Percentiles rank a stretch among this genome's conserved stretches.
phyloP scores from a whole-genome alignment of 768 basidiomycete species.

The Xerocomellus dryophilus region DNA sequence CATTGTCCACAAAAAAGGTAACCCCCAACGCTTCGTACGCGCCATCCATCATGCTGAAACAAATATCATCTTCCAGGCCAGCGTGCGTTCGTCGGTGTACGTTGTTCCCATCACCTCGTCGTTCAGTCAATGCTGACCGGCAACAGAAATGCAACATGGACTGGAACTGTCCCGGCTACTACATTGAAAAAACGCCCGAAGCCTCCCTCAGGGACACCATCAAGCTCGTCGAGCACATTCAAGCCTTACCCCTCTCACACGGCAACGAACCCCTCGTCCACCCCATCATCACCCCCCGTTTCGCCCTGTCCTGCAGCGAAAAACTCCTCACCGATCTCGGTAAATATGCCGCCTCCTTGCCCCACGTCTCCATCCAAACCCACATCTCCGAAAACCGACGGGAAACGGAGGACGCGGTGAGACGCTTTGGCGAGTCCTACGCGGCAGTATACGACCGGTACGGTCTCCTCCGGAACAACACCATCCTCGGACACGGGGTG shows the following conservation, averaged over 20 bases:
- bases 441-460: conserved; percentile 75
- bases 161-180: conserved; percentile 66
- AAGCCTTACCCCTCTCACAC: conserved; percentile 40
- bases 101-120: conserved; percentile 14
- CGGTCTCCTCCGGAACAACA: conserved; percentile 69
- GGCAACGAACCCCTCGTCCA: conserved; percentile 60
- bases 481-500: conserved; percentile 83
- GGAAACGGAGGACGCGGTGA: conserved; percentile 63
- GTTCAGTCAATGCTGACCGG: conserved; percentile 8
- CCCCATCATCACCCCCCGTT: conserved; percentile 89
- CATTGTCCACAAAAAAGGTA: conserved; percentile 57
- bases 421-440: conserved; percentile 71
- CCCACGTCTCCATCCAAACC: conserved; percentile 75
- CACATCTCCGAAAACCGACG: conserved; percentile 81
- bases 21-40: conserved; percentile 3
- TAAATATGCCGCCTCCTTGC: conserved; percentile 50
- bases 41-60: conserved; percentile 1
- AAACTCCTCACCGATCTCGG: conserved; percentile 61
- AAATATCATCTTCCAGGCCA: conserved; percentile 48
- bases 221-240: conserved; percentile 65
- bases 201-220: conserved; percentile 59
- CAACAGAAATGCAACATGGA: conserved; percentile 30
- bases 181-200: conserved; percentile 56
- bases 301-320: conserved; percentile 81
- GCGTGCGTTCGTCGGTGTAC: conserved; percentile 78